A percentile compares a stretch with the other conserved stretches of the same genome.
These are phyloP conservation scores for Uncinocarpus reesii DNA, from an alignment of 2,329 filamentous ascomycete genomes.

Conservation along the genomic window DNA sequence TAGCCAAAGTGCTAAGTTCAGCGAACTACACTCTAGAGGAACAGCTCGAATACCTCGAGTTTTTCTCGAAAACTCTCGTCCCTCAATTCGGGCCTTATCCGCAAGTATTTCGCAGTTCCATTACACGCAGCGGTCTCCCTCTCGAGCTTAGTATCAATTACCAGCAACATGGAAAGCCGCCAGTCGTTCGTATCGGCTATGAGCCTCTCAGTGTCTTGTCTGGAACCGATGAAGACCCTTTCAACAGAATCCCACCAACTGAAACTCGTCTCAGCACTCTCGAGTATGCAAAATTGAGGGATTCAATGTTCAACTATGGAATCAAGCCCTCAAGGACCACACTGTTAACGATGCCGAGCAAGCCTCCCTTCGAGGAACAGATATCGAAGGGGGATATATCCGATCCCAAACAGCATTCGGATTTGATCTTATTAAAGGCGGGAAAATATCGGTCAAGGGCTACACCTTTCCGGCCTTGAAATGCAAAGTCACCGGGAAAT, in stretches of 20 bases:
- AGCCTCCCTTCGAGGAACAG: neutral
- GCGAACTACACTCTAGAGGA: slow-evolving; percentile 16
- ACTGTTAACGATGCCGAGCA: slow-evolving; percentile 9
- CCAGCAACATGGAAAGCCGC: slow-evolving; percentile 4
- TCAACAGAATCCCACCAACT: slow-evolving; percentile 7
- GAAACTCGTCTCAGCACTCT: slow-evolving; percentile 8
- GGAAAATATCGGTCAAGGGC: slow-evolving; percentile 16
- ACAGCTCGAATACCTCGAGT: slow-evolving; percentile 17
- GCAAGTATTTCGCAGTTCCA: neutral
- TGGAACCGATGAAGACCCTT: slow-evolving; percentile 10
- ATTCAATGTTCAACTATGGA: slow-evolving; percentile 9
- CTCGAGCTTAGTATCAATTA: slow-evolving; percentile 17
- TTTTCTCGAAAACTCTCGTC: slow-evolving; percentile 17
- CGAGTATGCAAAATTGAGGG: neutral
- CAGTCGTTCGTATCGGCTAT: slow-evolving; percentile 11
- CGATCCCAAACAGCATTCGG: slow-evolving; percentile 18
- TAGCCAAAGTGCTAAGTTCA: slow-evolving; percentile 15
- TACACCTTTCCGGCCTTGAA: slow-evolving; percentile 20
- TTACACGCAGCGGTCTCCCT: slow-evolving; percentile 9
- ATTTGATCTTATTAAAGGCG: slow-evolving; percentile 16
- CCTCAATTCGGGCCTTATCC: slow-evolving; percentile 18
- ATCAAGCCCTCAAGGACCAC: slow-evolving; percentile 1
- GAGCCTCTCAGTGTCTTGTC: slow-evolving; percentile 8
- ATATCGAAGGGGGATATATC: slow-evolving; percentile 10
- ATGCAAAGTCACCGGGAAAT: slow-evolving; percentile 9